These are phyloP conservation scores for Oryza meyeriana DNA, from an alignment of 176 grass and related monocot genomes.

Conservation along the genomic window DNA sequence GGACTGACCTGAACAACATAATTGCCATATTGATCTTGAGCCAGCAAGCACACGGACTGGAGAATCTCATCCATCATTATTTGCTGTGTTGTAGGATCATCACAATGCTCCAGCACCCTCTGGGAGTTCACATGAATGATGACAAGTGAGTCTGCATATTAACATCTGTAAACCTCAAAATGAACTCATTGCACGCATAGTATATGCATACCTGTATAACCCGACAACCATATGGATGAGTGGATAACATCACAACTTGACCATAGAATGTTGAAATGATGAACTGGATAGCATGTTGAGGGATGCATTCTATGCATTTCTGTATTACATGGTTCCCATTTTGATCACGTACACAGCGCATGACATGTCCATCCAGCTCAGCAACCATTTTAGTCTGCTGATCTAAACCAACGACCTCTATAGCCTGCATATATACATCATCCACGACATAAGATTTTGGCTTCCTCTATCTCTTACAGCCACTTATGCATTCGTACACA, in stretches of 20 bases:
- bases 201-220: slow-evolving; percentile 68
- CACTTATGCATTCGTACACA: background rate
- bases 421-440: slow-evolving; percentile 54
- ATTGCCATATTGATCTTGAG: slow-evolving; percentile 87
- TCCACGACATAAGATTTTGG: background rate
- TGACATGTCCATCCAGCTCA: slow-evolving; percentile 76
- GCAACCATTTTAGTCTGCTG: slow-evolving; percentile 74
- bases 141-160: background rate
- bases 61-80: slow-evolving; percentile 94
- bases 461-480: background rate
- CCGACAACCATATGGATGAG: slow-evolving; percentile 81
- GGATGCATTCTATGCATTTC: slow-evolving; percentile 88
- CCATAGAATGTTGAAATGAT: slow-evolving; percentile 81
- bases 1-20: slow-evolving; percentile 85
- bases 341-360: slow-evolving; percentile 90
- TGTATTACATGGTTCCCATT: slow-evolving; percentile 91
- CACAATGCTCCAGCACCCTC: slow-evolving; percentile 81
- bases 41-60: slow-evolving; percentile 58
- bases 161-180: background rate
- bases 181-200: background rate
- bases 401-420: slow-evolving; percentile 78
- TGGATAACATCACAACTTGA: slow-evolving; percentile 76
- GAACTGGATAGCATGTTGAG: slow-evolving; percentile 73
- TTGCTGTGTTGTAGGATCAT: slow-evolving; percentile 69
- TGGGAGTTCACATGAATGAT: slow-evolving; percentile 35